Evolutionary conservation across 2,329 filamentous ascomycete genomes (phyloP).

Genomic region (Colletotrichum sp.): DNA sequence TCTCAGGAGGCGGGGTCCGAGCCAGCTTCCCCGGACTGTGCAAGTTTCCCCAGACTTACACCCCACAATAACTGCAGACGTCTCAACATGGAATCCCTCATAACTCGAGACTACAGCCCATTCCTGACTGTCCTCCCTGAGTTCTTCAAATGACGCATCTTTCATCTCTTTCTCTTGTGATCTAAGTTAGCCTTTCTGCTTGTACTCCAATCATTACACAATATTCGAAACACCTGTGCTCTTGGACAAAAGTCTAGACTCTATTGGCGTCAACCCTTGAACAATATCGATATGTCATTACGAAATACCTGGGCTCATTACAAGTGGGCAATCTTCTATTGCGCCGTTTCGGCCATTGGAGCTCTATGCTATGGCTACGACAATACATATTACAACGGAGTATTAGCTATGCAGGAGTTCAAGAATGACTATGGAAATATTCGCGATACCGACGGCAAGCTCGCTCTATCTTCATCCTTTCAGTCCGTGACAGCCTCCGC

Average conservation of each 20-base stretch:
- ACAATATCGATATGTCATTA: not conserved
- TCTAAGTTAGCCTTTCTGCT: not conserved
- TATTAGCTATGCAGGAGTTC: conserved; percentile 30
- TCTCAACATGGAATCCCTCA: not conserved
- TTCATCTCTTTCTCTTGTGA: not conserved
- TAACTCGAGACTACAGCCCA: not conserved
- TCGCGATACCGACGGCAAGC: conserved; percentile 23
- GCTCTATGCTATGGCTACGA: conserved; percentile 28
- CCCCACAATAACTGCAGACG: not conserved
- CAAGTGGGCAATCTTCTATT: not conserved
- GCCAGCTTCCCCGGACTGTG: not conserved
- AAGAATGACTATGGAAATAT: conserved; percentile 29
- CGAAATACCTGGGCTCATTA: not conserved
- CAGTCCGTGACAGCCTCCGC: conserved; percentile 15
- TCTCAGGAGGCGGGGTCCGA: not conserved
- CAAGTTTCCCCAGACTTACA: not conserved
- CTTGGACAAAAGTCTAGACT: not conserved
- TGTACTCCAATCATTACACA: not conserved
- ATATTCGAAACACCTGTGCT: not conserved
- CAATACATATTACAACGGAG: conserved; percentile 27
- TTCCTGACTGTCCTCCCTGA: not conserved
- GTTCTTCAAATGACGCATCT: too few relatives aligned
- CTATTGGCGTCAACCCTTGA: not conserved
- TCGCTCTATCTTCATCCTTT: not conserved
- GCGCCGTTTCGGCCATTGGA: not conserved